Evolutionary conservation across 345 rosid genomes (phyloP).

Genomic region (Firmiana major): DNA sequence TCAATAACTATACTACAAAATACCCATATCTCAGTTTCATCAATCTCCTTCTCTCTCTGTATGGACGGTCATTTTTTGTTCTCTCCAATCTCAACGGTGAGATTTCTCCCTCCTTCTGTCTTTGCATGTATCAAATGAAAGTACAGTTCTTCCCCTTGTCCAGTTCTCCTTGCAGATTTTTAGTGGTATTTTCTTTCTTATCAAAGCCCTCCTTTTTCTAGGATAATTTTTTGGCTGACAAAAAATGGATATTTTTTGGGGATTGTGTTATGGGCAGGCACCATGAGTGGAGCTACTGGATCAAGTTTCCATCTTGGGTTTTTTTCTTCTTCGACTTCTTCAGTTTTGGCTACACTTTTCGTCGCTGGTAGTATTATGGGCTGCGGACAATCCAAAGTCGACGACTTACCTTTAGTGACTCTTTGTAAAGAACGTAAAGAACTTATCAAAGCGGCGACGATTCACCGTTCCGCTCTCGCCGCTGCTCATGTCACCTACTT

Average conservation of each 20-base stretch:
- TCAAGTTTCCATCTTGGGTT: constrained; percentile 1
- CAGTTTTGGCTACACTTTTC: background rate
- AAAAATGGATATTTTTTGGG: constrained; percentile 24
- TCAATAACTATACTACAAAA: background rate
- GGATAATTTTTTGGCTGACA: constrained; percentile 15
- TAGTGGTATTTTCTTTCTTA: constrained; percentile 10
- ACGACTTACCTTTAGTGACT: constrained; percentile 62
- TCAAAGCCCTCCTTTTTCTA: constrained; percentile 10
- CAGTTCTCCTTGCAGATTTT: background rate
- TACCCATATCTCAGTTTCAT: constrained; percentile 28
- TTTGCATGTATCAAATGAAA: background rate
- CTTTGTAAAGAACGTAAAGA: constrained; percentile 79
- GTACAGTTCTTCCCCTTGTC: background rate
- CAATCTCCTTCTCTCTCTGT: constrained; percentile 13
- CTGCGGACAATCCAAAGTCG: constrained; percentile 89
- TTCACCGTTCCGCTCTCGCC: constrained; percentile 73
- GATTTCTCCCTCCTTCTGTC: constrained; percentile 22
- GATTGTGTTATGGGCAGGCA: constrained; percentile 14
- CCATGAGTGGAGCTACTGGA: constrained; percentile 21
- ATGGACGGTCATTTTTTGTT: constrained; percentile 37
- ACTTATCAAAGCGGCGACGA: constrained; percentile 60
- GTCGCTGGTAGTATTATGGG: constrained; percentile 49
- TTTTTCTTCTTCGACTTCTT: background rate
- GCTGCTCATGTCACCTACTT: constrained; percentile 84
- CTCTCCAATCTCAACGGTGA: constrained; percentile 37